These are phyloP conservation scores for Paxillus rubicundulus DNA, from an alignment of 768 basidiomycete species.

Conservation along the genomic window DNA sequence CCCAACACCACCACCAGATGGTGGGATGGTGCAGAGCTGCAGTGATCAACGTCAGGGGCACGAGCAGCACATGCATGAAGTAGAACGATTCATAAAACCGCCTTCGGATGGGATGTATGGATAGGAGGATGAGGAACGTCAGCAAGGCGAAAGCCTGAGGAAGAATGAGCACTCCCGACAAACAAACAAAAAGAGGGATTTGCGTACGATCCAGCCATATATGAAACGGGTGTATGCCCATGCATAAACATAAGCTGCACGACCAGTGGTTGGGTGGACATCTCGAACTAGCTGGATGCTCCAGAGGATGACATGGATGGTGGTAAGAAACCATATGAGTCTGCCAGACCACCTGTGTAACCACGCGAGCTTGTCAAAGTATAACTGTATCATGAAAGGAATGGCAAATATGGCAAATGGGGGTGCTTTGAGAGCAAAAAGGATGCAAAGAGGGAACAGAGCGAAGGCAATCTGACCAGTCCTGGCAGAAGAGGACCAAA, in stretches of 20 bases:
- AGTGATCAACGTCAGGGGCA: conserved; percentile 57
- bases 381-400: conserved; percentile 57
- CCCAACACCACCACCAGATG: conserved; percentile 67
- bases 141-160: conserved; percentile 54
- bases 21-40: conserved; percentile 68
- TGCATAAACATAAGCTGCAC: conserved; percentile 46
- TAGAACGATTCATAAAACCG: conserved; percentile 66
- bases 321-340: conserved; percentile 61
- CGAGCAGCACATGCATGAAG: conserved; percentile 57
- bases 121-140: conserved; percentile 51
- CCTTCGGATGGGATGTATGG: conserved; percentile 49
- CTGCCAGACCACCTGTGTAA: conserved; percentile 72
- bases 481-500: conserved; percentile 70
- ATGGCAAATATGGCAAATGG: conserved; percentile 73
- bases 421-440: conserved; percentile 67
- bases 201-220: conserved; percentile 55
- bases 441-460: conserved; percentile 64
- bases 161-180: conserved; percentile 2
- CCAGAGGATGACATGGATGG: conserved; percentile 66
- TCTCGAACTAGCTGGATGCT: conserved; percentile 62
- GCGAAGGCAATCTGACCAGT: conserved; percentile 72
- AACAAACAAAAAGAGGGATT: conserved; percentile 5
- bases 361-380: conserved; percentile 72
- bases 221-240: conserved; percentile 62
- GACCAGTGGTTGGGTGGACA: conserved; percentile 39